phyloP scores from a whole-genome alignment of 2,329 filamentous ascomycete genomes.

The Cercospora canescens region DNA sequence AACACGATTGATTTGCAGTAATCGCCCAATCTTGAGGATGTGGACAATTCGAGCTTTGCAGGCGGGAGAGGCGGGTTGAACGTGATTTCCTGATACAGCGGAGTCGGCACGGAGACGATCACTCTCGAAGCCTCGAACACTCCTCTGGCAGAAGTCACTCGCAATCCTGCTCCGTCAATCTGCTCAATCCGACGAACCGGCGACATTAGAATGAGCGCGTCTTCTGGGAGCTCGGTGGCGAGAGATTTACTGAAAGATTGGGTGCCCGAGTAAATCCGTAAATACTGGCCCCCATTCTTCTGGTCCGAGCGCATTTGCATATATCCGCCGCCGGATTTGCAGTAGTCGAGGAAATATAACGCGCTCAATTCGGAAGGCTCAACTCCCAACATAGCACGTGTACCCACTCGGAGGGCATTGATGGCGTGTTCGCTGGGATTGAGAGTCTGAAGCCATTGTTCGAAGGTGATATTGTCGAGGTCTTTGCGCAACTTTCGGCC shows the following conservation, averaged over 20 bases:
- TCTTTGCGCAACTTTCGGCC: slow-evolving; percentile 26
- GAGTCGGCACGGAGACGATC: slow-evolving; percentile 52
- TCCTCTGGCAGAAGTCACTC: slow-evolving; percentile 33
- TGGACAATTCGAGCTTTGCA: slow-evolving; percentile 36
- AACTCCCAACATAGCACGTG: slow-evolving; percentile 52
- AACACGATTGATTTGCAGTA: slow-evolving; percentile 55
- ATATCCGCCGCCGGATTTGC: slow-evolving; percentile 54
- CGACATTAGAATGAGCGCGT: slow-evolving; percentile 22
- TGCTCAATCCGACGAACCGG: slow-evolving; percentile 27
- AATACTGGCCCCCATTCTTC: slow-evolving; percentile 55
- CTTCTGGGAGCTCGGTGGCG: slow-evolving; percentile 36
- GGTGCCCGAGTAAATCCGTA: slow-evolving; percentile 52
- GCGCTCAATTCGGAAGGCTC: slow-evolving; percentile 54
- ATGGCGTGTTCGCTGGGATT: slow-evolving; percentile 37
- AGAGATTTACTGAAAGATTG: slow-evolving; percentile 44
- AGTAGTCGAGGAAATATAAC: slow-evolving; percentile 58
- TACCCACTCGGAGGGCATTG: slow-evolving; percentile 47
- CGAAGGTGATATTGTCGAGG: slow-evolving; percentile 42
- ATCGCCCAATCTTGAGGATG: slow-evolving; percentile 40
- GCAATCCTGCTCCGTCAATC: slow-evolving; percentile 11
- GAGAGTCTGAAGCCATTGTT: slow-evolving; percentile 39
- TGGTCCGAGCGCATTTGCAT: slow-evolving; percentile 55
- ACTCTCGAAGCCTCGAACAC: slow-evolving; percentile 45
- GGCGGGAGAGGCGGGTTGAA: slow-evolving; percentile 52
- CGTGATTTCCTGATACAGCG: slow-evolving; percentile 46